Percentiles rank a stretch among this genome's conserved stretches.
Conservation (phyloP, 768 basidiomycete species). For the Mycena capillaripes region DNA sequence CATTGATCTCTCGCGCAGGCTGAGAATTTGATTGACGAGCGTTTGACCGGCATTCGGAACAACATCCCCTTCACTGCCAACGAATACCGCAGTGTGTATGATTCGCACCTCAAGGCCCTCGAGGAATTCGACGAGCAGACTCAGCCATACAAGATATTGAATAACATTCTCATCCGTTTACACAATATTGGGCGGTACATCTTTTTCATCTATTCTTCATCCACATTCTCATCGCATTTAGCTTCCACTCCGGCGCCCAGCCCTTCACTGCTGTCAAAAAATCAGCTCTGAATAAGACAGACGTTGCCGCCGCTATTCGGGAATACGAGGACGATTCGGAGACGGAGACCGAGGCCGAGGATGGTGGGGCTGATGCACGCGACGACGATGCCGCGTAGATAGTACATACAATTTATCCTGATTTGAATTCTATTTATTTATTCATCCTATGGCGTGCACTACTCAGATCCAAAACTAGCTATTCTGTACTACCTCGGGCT, state of each 20-base stretch:
- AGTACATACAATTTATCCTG: too few species aligned
- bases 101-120: not conserved
- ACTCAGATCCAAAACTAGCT: too few species aligned
- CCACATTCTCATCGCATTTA: not conserved
- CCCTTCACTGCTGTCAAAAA: not conserved
- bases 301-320: not conserved
- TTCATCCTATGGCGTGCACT: too few species aligned
- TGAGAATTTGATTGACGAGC: slow-evolving; percentile 11
- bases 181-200: slow-evolving; percentile 15
- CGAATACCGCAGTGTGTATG: slow-evolving; percentile 7
- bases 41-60: not conserved
- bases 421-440: too few species aligned
- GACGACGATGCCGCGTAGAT: too few species aligned
- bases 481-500: too few species aligned
- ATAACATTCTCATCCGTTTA: slow-evolving; percentile 3
- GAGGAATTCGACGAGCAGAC: not conserved
- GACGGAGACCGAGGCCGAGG: slow-evolving; percentile 2
- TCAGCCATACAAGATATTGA: not conserved
- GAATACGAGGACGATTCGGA: not conserved
- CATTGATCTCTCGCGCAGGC: not conserved
- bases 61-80: slow-evolving; percentile 11
- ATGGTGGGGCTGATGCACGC: too few species aligned
- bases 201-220: not conserved
- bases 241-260: slow-evolving; percentile 21
- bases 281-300: not conserved